Percentiles rank a stretch among this genome's conserved stretches.
Evolutionary conservation across 805 yeast species (phyloP).

Genomic region (Starmera quercuum): DNA sequence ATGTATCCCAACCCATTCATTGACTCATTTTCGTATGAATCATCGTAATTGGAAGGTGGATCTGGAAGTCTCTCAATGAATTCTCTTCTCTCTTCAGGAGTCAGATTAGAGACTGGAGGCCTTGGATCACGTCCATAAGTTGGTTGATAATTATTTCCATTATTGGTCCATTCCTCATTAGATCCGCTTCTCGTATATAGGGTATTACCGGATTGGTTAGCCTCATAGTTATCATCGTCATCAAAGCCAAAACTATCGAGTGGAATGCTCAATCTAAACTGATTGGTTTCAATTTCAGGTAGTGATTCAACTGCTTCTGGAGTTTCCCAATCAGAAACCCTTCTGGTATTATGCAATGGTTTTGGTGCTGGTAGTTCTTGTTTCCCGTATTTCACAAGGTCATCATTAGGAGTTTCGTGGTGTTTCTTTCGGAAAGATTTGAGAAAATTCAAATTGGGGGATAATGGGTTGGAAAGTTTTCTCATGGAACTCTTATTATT

Average conservation of each 20-base stretch:
- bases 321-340: conserved; percentile 1
- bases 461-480: not conserved
- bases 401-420: conserved; percentile 1
- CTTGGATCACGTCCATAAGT: no score
- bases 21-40: conserved; percentile 4
- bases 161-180: no score
- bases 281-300: conserved; percentile 19
- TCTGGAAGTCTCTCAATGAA: not conserved
- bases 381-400: not conserved
- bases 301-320: conserved; percentile 10
- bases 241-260: conserved; percentile 15
- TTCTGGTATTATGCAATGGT: conserved; percentile 1
- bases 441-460: conserved; percentile 5
- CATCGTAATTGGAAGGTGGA: no score
- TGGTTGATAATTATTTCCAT: no score
- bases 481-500: not conserved
- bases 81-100: not conserved
- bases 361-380: conserved; percentile 1
- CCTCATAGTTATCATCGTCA: conserved; percentile 1
- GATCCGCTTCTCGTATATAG: no score
- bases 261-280: conserved; percentile 19
- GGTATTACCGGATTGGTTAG: not conserved
- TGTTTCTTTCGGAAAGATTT: conserved; percentile 5
- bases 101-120: no score
- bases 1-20: conserved; percentile 25